A percentile compares a stretch with the other conserved stretches of the same genome.
Conservation (phyloP, 2,329 filamentous ascomycete species). For the Aspergillus sp. region DNA sequence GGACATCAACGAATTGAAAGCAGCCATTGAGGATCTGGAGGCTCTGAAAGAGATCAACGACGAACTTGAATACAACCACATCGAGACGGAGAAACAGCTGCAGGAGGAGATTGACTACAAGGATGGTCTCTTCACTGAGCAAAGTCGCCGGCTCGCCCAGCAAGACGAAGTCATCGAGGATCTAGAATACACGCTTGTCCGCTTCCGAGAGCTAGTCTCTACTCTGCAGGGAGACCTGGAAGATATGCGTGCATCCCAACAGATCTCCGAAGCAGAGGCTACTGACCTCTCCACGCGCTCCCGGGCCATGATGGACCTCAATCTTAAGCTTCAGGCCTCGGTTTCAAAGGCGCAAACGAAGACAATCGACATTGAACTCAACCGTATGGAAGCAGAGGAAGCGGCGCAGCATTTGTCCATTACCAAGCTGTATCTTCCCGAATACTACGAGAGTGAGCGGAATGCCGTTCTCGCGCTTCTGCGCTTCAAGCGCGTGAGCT, state of each 20-base stretch:
- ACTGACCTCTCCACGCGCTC: slow-evolving; percentile 87
- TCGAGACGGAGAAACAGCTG: slow-evolving; percentile 90
- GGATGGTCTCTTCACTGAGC: slow-evolving; percentile 80
- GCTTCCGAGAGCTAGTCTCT: slow-evolving; percentile 86
- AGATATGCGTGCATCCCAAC: slow-evolving; percentile 88
- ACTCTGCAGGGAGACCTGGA: slow-evolving; percentile 84
- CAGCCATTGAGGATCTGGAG: slow-evolving; percentile 82
- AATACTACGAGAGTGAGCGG: slow-evolving; percentile 75
- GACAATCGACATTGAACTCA: slow-evolving; percentile 87
- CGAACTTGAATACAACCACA: slow-evolving; percentile 89
- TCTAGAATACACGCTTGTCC: slow-evolving; percentile 82
- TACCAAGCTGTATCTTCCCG: slow-evolving; percentile 83
- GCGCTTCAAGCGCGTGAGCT: slow-evolving; percentile 81
- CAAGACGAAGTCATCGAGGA: slow-evolving; percentile 82
- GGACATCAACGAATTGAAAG: slow-evolving; percentile 78
- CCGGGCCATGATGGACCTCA: slow-evolving; percentile 93
- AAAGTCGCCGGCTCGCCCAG: slow-evolving; percentile 68
- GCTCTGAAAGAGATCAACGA: slow-evolving; percentile 89
- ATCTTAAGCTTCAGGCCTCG: slow-evolving; percentile 87
- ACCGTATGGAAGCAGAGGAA: slow-evolving; percentile 84
- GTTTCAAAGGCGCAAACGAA: slow-evolving; percentile 91
- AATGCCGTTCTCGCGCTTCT: slow-evolving; percentile 88
- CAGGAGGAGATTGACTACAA: slow-evolving; percentile 91
- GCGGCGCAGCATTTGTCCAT: slow-evolving; percentile 85
- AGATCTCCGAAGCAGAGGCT: slow-evolving; percentile 88